Conservation (phyloP, 1,139 yeast species). For the Kazachstania sp. region DNA sequence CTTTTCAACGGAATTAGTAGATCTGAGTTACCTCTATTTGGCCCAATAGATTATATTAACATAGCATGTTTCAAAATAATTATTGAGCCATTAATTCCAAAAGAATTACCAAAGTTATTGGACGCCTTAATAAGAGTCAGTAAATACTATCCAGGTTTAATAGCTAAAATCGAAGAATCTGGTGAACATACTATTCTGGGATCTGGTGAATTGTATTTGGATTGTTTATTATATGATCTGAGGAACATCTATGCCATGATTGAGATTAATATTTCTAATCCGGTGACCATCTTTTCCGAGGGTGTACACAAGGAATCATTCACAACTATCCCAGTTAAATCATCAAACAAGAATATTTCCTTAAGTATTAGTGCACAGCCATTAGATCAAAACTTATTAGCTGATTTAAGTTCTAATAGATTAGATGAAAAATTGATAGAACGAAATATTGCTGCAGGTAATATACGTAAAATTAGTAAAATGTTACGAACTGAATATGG, state of each 20-base stretch:
- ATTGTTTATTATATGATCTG: conserved; percentile 72
- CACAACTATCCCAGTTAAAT: conserved; percentile 52
- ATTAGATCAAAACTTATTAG: conserved; percentile 44
- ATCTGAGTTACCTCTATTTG: conserved; percentile 23
- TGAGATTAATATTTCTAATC: conserved; percentile 77
- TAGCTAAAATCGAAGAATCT: conserved; percentile 70
- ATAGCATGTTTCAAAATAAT: conserved; percentile 71
- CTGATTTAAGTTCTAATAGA: conserved; percentile 37
- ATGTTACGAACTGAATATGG: conserved; percentile 48
- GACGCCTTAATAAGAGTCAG: conserved; percentile 58
- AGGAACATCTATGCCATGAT: conserved; percentile 52
- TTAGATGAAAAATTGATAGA: conserved; percentile 20
- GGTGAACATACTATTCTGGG: conserved; percentile 81
- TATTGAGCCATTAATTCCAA: conserved; percentile 71
- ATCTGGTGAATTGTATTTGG: conserved; percentile 83
- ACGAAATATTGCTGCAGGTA: conserved; percentile 10
- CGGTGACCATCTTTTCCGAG: conserved; percentile 73
- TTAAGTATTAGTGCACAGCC: conserved; percentile 79
- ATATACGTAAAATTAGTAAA: conserved; percentile 42
- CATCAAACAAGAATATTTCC: conserved; percentile 47
- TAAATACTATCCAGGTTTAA: conserved; percentile 57
- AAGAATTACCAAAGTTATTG: conserved; percentile 65
- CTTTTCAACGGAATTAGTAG: conserved; percentile 30
- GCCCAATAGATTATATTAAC: conserved; percentile 38
- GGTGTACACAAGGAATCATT: conserved; percentile 62